A percentile compares a stretch with the other conserved stretches of the same genome.
phyloP scores from a whole-genome alignment of 2,329 filamentous ascomycete species.

The Cladosporium sp. region DNA sequence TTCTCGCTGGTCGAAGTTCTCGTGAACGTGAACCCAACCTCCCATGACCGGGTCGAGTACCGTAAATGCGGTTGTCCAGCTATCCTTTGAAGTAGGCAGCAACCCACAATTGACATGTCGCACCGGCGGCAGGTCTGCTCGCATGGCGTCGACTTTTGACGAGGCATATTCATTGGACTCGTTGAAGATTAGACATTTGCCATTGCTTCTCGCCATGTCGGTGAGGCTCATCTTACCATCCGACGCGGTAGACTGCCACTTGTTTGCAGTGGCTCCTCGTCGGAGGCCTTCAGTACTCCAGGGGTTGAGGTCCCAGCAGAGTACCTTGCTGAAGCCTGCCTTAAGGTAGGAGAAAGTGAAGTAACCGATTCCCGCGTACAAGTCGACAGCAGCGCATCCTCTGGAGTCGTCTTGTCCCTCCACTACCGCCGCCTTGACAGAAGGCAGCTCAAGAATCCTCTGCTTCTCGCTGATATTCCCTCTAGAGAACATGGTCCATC shows the following conservation, averaged over 20 bases:
- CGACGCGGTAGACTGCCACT: conserved; percentile 28
- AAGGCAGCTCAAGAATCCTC: conserved; percentile 54
- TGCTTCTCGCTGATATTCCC: conserved; percentile 89
- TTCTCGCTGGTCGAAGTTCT: conserved; percentile 49
- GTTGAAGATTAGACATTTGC: conserved; percentile 36
- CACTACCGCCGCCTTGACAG: conserved; percentile 24
- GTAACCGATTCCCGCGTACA: conserved; percentile 92
- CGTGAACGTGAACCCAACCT: conserved; percentile 58
- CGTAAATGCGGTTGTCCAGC: conserved; percentile 47
- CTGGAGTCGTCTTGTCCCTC: conserved; percentile 29
- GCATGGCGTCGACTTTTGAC: conserved; percentile 22
- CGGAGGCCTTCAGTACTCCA: conserved; percentile 45
- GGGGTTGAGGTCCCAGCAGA: conserved; percentile 83
- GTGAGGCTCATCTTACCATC: neutral
- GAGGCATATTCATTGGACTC: conserved; percentile 36
- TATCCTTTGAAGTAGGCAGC: conserved; percentile 47
- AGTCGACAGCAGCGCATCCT: conserved; percentile 54
- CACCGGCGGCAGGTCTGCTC: conserved; percentile 33
- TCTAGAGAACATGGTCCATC: conserved; percentile 90
- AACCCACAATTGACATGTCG: conserved; percentile 57
- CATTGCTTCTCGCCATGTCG: conserved; percentile 4
- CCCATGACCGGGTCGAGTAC: conserved; percentile 42
- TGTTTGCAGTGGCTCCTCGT: conserved; percentile 37
- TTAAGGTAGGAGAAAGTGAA: conserved; percentile 80
- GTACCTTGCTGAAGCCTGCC: conserved; percentile 62